Conservation (phyloP, 805 yeast species). For the Lachancea cidri region DNA sequence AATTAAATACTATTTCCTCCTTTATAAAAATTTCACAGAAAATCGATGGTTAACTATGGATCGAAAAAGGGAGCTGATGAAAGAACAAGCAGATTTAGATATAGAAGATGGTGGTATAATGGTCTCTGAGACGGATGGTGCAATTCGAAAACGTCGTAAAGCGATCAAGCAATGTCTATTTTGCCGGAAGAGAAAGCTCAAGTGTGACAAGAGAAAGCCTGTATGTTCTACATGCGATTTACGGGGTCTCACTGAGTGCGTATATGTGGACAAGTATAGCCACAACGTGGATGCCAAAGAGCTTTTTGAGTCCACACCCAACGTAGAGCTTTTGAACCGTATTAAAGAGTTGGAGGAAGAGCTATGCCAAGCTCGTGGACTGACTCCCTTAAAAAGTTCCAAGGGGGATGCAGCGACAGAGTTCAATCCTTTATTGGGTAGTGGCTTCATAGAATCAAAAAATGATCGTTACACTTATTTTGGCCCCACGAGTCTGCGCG, state of each 20-base stretch:
- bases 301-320: slow-evolving; percentile 21
- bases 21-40: no score
- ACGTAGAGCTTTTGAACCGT: slow-evolving; percentile 18
- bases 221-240: slow-evolving; percentile 38
- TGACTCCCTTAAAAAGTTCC: no score
- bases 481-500: slow-evolving; percentile 31
- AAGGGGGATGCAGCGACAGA: not conserved
- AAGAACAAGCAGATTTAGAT: not conserved
- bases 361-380: slow-evolving; percentile 3
- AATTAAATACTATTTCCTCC: no score
- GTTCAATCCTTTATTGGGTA: slow-evolving; percentile 2
- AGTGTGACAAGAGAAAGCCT: slow-evolving; percentile 52
- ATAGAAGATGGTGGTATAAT: not conserved
- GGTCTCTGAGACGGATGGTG: slow-evolving; percentile 1
- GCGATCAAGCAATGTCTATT: slow-evolving; percentile 42
- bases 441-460: slow-evolving; percentile 6
- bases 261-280: slow-evolving; percentile 22
- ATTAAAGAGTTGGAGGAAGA: slow-evolving; percentile 18
- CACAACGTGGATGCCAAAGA: slow-evolving; percentile 20
- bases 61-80: no score
- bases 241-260: slow-evolving; percentile 29
- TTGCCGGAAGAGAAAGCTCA: slow-evolving; percentile 59
- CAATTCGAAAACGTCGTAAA: slow-evolving; percentile 23
- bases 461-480: slow-evolving; percentile 21
- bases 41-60: no score